Base-by-base conservation (phyloP, 2,329 filamentous ascomycete genomes). In the Fusarium sp. region DNA sequence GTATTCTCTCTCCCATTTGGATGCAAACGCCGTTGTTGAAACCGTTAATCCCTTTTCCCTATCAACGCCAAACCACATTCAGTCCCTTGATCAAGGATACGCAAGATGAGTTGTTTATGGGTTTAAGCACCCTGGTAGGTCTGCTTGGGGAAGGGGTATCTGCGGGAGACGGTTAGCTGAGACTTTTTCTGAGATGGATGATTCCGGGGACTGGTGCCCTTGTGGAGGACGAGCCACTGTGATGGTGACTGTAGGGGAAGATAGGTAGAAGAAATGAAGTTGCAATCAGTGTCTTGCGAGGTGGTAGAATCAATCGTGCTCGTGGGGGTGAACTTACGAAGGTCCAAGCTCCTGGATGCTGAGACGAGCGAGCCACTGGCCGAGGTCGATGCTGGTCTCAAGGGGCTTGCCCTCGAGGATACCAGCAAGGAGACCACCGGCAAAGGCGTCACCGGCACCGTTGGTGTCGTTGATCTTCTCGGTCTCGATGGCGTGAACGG, bases 321-420 rank as follows among this genome's bases (percentile, higher is more conserved):
- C 64, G 29, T 33, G 33, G 68, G 65, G 45, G 63, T 72, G 52
- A 75, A 93, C 94, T 89, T 93, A 98, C 93, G 95, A 97, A 85
- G 96, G 95, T 80, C 97, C 97, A 79, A 98, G 88, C 86, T 98
- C 95, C 87, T 96, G 92, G 83, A 99, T 96, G 88, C 95, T 97
- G 80, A 98, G 88, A 81, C 93, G 93, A 59, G 97, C 97, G 76
- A 99, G 90, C 97, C 97, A 99, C 86, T 98, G 95, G 75, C 97
- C 97, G 90, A 97, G 94, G 83, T 98, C 94, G 78, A 99, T 89
- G 80, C 90, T 90, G 76, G 92, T 91, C 79, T 93, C 92, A 60
- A 99, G 88, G 64, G 91, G 83, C 87, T 97, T 94, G 84, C 93
- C 95, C 84, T 96, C 89, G 72, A 98, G 92, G 74, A 98, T 88